Evolutionary conservation across 805 yeast genomes (phyloP).

Genomic region (Lachancea sp.): DNA sequence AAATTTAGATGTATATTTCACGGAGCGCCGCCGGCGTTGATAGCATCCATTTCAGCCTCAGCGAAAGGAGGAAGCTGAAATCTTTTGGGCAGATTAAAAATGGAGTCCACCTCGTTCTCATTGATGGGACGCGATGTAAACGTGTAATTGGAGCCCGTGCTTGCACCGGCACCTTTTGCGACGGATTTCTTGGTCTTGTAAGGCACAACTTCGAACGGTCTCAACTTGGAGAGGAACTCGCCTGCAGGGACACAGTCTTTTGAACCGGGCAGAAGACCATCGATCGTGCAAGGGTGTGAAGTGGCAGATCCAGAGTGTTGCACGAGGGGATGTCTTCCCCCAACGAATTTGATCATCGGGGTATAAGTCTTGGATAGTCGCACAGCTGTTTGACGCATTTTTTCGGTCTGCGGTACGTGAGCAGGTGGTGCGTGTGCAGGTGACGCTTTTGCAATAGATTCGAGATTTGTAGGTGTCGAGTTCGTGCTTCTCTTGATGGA

Average conservation of each 20-base stretch:
- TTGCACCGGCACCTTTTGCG: slow-evolving; percentile 40
- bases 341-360: slow-evolving; percentile 81
- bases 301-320: slow-evolving; percentile 31
- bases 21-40: slow-evolving; percentile 77
- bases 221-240: slow-evolving; percentile 26
- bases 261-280: slow-evolving; percentile 28
- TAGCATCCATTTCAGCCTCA: slow-evolving; percentile 65
- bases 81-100: slow-evolving; percentile 64
- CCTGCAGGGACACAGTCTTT: slow-evolving; percentile 21
- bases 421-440: too few species aligned
- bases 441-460: too few species aligned
- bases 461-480: not conserved
- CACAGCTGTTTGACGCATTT: slow-evolving; percentile 31
- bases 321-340: slow-evolving; percentile 59
- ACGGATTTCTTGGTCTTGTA: slow-evolving; percentile 38
- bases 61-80: slow-evolving; percentile 62
- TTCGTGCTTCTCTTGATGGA: slow-evolving; percentile 5
- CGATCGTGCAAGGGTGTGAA: slow-evolving; percentile 27
- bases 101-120: slow-evolving; percentile 39
- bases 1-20: slow-evolving; percentile 23
- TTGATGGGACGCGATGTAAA: slow-evolving; percentile 35
- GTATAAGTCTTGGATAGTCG: slow-evolving; percentile 34
- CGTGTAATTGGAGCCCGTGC: slow-evolving; percentile 12
- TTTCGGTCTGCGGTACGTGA: not conserved
- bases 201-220: slow-evolving; percentile 38